Evolutionary conservation across 257 asterid genomes (phyloP).

Genomic region (Asclepias syriaca): DNA sequence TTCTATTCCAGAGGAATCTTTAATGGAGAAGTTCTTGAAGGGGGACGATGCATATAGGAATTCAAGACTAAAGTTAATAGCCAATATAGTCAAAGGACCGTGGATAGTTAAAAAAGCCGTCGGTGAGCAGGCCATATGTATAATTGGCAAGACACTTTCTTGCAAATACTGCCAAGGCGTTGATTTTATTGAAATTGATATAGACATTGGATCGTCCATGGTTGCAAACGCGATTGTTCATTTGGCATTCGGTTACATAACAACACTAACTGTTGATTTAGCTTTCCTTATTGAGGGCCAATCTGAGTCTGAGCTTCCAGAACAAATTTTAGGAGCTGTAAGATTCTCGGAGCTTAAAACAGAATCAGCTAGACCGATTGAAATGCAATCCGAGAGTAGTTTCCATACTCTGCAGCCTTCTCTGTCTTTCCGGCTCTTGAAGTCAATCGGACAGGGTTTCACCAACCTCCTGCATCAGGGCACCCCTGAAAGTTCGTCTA

Average conservation of each 20-base stretch:
- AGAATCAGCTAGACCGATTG: conserved; percentile 43
- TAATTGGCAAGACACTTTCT: conserved; percentile 57
- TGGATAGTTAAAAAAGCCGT: conserved; percentile 81
- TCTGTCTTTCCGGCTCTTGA: conserved; percentile 49
- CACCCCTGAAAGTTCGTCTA: conserved; percentile 33
- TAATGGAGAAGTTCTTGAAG: conserved; percentile 53
- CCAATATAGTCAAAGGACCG: conserved; percentile 70
- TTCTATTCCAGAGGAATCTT: conserved; percentile 40
- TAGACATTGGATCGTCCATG: conserved; percentile 79
- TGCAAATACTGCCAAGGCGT: conserved; percentile 52
- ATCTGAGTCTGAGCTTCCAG: conserved; percentile 70
- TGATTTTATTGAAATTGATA: conserved; percentile 62
- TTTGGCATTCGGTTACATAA: conserved; percentile 64
- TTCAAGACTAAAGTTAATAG: conserved; percentile 63
- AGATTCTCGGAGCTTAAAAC: conserved; percentile 63
- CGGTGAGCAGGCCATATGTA: conserved; percentile 81
- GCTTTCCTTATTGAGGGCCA: conserved; percentile 86
- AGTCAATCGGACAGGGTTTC: conserved; percentile 49
- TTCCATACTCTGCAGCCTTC: conserved; percentile 29
- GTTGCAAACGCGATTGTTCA: conserved; percentile 76
- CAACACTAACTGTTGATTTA: conserved; percentile 57
- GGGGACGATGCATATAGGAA: conserved; percentile 53
- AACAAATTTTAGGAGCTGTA: conserved; percentile 66
- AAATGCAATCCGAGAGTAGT: conserved; percentile 33
- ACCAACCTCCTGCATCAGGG: conserved; percentile 42